Evolutionary conservation across 2,329 filamentous ascomycete species (phyloP), one percentile per base, ranked within the genome.

Genomic region (Penicillium hesseltinei): DNA sequence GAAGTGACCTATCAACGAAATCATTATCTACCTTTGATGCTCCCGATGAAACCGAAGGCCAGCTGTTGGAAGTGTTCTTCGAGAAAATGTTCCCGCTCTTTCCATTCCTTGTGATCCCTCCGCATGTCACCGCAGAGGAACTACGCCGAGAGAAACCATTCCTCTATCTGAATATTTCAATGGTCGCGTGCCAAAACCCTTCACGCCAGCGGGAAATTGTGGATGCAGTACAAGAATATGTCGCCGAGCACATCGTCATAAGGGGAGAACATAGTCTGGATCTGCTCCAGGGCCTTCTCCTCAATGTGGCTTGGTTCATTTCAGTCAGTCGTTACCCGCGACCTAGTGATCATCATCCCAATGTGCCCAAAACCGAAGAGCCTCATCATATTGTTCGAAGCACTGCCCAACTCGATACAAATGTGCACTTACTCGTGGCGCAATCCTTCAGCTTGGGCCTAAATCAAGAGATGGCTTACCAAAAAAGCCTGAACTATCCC

Each of bases 391-490:
- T 60, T 10, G 21, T 49, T 39, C 62, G 56, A 19, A 44, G 43
- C n/a, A 61, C 39, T 19, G 25, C 77, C 0, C 82, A 84, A 58
- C 66, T 84, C 13, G 78, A 78, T 62, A 83, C 81, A 51, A 69
- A 84, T 3, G 66, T 84, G 3, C 74, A 79, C 9, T 62, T 85
- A 21, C 79, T 81, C 1, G 68, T 75, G 13, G 80, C 78, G 5
- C 73, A 84, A 2, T 70, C 78, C 8, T 75, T 75, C 0, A 81
- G 83, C 53, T 65, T 84, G 36, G 78, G 77, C 2, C 65, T 85
- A 13, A 79, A 59, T 39, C 57, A 62, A 40, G 55, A 46, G 2
- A 27, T 52, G 23, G n/a, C 15, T 23, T 57, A 36, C 17, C 53
- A 51, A 17, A 60, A 56, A 57, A 54, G n/a, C 23, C 29, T 61